These are phyloP conservation scores for Heterobasidion parviporum DNA, from an alignment of 1,284 basidiomycete genomes.

Conservation along the genomic window DNA sequence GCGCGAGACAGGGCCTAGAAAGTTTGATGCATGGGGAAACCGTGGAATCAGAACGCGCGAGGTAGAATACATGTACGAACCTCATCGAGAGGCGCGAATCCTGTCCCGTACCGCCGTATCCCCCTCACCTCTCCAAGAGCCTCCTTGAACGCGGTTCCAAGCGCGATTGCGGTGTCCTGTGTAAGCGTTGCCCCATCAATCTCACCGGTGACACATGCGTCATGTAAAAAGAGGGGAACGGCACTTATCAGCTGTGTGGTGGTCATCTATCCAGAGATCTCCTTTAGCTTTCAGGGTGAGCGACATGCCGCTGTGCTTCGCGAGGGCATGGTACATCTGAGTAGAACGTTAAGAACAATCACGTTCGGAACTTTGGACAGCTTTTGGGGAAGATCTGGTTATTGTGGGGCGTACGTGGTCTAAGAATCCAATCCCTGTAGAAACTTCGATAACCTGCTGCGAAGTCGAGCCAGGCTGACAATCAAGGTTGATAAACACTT, in stretches of 20 bases:
- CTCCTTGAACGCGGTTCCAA: conserved; percentile 92
- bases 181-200: conserved; percentile 16
- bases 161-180: conserved; percentile 92
- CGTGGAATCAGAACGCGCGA: not conserved
- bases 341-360: not conserved
- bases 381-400: not conserved
- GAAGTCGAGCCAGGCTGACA: conserved; percentile 54
- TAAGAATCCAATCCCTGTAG: conserved; percentile 95
- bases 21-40: not conserved
- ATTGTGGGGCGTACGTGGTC: conserved; percentile 71
- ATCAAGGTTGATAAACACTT: conserved; percentile 80
- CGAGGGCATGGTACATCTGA: conserved; percentile 92
- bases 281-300: conserved; percentile 88
- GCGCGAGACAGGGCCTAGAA: conserved; percentile 83
- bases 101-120: conserved; percentile 93
- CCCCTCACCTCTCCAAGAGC: conserved; percentile 94
- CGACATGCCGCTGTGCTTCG: conserved; percentile 91
- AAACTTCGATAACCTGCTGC: conserved; percentile 78
- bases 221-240: conserved; percentile 3
- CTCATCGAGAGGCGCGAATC: conserved; percentile 96
- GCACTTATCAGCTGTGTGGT: conserved; percentile 92
- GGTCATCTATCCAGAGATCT: conserved; percentile 97
- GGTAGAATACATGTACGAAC: conserved; percentile 31
- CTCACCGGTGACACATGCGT: conserved; percentile 8
- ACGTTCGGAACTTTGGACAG: not conserved